Percentiles rank a stretch among this genome's conserved stretches.
These are phyloP conservation scores for Heliosperma pusillum DNA, from an alignment of 148 eudicot genomes.

Conservation along the genomic window DNA sequence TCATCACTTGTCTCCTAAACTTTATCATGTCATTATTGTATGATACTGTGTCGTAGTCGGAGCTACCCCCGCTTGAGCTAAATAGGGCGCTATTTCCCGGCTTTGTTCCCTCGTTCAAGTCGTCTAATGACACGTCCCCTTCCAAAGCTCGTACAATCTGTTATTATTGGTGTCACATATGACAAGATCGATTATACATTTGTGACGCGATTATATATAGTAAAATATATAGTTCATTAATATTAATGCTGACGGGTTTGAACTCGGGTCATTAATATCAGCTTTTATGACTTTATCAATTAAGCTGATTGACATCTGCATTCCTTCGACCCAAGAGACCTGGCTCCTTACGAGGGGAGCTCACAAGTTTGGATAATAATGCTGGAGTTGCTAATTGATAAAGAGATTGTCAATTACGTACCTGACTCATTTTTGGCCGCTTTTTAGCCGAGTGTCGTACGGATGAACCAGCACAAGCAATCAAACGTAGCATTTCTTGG, in stretches of 20 bases:
- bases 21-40: constrained; percentile 34
- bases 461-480: constrained; percentile 63
- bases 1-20: constrained; percentile 22
- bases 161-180: neutral
- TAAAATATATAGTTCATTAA: too few species aligned
- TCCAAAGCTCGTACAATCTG: constrained; percentile 80
- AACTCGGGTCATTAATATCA: too few species aligned
- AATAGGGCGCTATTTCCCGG: constrained; percentile 10
- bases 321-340: too few species aligned
- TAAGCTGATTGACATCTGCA: too few species aligned
- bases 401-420: constrained; percentile 1
- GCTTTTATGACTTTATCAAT: too few species aligned
- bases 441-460: constrained; percentile 67
- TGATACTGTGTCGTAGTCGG: constrained; percentile 37
- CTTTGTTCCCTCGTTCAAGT: constrained; percentile 39
- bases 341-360: too few species aligned
- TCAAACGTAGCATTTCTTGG: constrained; percentile 65
- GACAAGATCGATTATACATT: neutral
- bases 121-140: constrained; percentile 70
- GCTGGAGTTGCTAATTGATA: too few species aligned
- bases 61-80: constrained; percentile 32
- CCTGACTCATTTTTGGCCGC: constrained; percentile 92
- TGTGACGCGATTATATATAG: too few species aligned
- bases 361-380: too few species aligned
- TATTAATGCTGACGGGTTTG: too few species aligned